phyloP scores from a whole-genome alignment of 2,329 filamentous ascomycete species.

The Rutstroemia sp. region DNA sequence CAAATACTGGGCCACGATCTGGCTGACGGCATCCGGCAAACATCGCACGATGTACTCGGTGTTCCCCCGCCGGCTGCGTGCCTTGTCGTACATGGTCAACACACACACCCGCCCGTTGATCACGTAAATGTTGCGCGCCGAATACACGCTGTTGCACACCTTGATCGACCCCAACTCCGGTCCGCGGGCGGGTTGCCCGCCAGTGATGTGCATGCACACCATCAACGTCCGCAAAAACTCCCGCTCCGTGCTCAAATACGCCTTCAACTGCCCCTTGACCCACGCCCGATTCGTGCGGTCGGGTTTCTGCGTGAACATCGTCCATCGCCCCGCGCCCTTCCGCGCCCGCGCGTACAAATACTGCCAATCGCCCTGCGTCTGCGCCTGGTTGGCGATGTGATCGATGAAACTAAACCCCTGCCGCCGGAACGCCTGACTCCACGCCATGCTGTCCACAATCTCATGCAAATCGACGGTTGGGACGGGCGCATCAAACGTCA shows the following conservation, averaged over 20 bases:
- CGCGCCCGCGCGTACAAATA: not conserved
- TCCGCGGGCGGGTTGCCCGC: constrained; percentile 3
- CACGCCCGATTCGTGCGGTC: not conserved
- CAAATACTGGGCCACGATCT: no score
- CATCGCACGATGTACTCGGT: constrained; percentile 1
- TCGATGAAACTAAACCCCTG: constrained; percentile 9
- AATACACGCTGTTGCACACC: constrained; percentile 10
- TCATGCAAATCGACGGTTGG: no score
- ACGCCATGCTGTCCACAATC: constrained; percentile 8
- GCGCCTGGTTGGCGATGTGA: not conserved
- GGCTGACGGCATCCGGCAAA: no score
- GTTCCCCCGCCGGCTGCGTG: not conserved
- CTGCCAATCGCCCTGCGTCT: not conserved
- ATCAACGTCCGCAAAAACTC: not conserved
- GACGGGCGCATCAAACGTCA: not conserved
- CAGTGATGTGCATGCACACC: constrained; percentile 3
- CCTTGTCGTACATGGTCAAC: constrained; percentile 7
- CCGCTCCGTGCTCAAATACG: constrained; percentile 1
- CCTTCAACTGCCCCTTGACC: not conserved
- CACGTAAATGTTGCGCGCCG: constrained; percentile 8
- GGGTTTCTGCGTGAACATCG: not conserved
- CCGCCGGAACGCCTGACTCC: constrained; percentile 1
- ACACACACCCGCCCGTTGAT: constrained; percentile 9
- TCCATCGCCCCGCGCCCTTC: not conserved
- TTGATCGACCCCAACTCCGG: constrained; percentile 10